Evolutionary conservation across 768 basidiomycete species (phyloP).

Genomic region (Mycena pura): DNA sequence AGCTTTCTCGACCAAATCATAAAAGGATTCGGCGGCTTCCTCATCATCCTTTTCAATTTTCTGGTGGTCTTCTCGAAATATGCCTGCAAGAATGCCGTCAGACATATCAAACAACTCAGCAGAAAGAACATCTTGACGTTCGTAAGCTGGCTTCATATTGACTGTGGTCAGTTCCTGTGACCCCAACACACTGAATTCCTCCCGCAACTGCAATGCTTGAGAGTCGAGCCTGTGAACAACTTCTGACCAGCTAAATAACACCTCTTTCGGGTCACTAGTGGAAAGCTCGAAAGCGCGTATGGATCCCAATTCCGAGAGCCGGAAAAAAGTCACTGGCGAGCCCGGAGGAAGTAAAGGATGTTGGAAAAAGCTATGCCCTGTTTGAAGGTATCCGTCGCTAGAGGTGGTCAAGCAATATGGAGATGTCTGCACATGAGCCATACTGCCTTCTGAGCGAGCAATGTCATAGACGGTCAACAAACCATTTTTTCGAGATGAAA

Average conservation of each 20-base stretch:
- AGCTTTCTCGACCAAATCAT: slow-evolving; percentile 60
- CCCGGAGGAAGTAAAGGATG: slow-evolving; percentile 34
- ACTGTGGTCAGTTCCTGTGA: slow-evolving; percentile 51
- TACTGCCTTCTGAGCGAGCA: slow-evolving; percentile 44
- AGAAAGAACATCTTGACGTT: slow-evolving; percentile 47
- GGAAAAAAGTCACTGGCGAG: slow-evolving; percentile 46
- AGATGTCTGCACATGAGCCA: slow-evolving; percentile 50
- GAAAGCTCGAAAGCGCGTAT: slow-evolving; percentile 52
- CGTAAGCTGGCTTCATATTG: slow-evolving; percentile 60
- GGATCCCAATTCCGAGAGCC: slow-evolving; percentile 54
- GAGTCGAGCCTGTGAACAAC: slow-evolving; percentile 47
- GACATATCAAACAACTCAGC: background rate
- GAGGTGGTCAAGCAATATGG: slow-evolving; percentile 50
- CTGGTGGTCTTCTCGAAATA: slow-evolving; percentile 42
- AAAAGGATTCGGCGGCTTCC: slow-evolving; percentile 46
- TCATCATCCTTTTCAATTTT: slow-evolving; percentile 37
- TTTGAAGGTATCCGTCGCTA: slow-evolving; percentile 34
- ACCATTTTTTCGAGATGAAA: slow-evolving; percentile 65
- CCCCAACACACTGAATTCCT: slow-evolving; percentile 53
- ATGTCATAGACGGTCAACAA: slow-evolving; percentile 73
- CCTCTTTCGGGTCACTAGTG: slow-evolving; percentile 19
- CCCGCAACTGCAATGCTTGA: slow-evolving; percentile 30
- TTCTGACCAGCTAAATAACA: slow-evolving; percentile 44
- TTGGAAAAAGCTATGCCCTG: slow-evolving; percentile 43
- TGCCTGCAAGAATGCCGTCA: slow-evolving; percentile 36